Base-by-base conservation (phyloP, 768 basidiomycete genomes). In the Pulveroboletus sp. region DNA sequence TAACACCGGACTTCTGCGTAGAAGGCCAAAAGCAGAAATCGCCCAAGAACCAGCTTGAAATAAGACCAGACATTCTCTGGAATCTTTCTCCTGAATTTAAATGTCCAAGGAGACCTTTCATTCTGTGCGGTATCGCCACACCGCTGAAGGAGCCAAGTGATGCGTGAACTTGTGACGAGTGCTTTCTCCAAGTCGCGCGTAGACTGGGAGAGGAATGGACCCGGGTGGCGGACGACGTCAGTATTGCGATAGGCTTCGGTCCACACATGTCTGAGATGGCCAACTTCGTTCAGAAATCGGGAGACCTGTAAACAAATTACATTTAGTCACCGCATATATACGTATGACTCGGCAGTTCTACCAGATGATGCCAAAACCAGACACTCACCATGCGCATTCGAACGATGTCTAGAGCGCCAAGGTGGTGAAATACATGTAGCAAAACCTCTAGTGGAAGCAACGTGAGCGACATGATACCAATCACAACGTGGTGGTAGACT, bases 1-100 rank as follows among this genome's bases (percentile, higher is more conserved):
- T 59, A 55, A 12, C 60, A 62, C 10, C 50, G 49, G 4, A 60
- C 40, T 38, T 62, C 38, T 5, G 55, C 45, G 14, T 11, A 43
- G 40, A 55, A 31, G 6, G 47, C 59, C 33, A 58, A 6, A 19
- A 60, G 14, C 20, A 61, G 23, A 39, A 50, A 62, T 12, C 40
- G 54, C 6, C 57, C 53, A 47, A 59, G 49, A 32, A 31, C 41
- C 44, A 0, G 29, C 49, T 2, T 39, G 0, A 6, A 49, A 27
- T 27, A 27, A 27, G n/a, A n/a, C n/a, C n/a, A n/a, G n/a, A n/a
- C n/a, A n/a, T 27, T 27, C 5, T 9, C 25, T 9, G 25, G 5
- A 27, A 27, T 5, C 25, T 9, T 9, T 27, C 25, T 27, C 25
- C 25, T 27, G 25, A 9, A n/a, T 27, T 27, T 27, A 9, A 5